Conservation (phyloP, 2,329 filamentous ascomycete genomes). For the Diaporthe batatas region DNA sequence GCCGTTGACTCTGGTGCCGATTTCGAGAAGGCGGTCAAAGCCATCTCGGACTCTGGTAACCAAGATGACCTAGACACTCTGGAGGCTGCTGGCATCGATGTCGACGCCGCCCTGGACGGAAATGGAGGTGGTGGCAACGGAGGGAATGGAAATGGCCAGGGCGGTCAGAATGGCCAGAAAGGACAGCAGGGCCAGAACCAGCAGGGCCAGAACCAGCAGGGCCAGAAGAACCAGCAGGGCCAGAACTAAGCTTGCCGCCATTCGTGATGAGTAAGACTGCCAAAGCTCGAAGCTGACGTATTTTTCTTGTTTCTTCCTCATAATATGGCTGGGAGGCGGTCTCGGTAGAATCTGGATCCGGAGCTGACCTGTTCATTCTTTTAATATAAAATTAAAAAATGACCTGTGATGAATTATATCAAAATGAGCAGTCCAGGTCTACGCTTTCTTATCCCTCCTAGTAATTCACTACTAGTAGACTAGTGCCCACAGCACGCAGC, state of each 20-base stretch:
- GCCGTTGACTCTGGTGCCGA: slow-evolving; percentile 23
- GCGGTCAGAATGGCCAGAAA: background rate
- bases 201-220: background rate
- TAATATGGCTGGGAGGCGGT: background rate
- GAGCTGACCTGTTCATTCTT: background rate
- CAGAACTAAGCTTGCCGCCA: background rate
- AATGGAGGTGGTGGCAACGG: slow-evolving; percentile 5
- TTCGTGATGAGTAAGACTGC: background rate
- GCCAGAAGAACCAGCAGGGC: background rate
- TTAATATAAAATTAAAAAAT: background rate
- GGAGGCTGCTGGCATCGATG: slow-evolving; percentile 32
- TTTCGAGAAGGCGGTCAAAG: slow-evolving; percentile 33
- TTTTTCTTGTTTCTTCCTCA: background rate
- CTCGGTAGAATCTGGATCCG: background rate
- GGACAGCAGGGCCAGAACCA: background rate
- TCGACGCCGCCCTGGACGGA: background rate
- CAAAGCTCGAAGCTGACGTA: background rate
- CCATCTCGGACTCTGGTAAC: slow-evolving; percentile 30
- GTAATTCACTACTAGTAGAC: background rate
- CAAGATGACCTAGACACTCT: slow-evolving; percentile 31
- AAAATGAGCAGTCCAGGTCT: background rate
- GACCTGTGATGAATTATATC: slow-evolving; percentile 21
- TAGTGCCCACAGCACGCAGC: background rate
- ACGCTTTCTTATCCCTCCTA: no score
- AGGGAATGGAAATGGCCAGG: background rate